These are phyloP conservation scores for Neopestalotiopsis rosae DNA, from an alignment of 2,329 filamentous ascomycete genomes.

Conservation along the genomic window DNA sequence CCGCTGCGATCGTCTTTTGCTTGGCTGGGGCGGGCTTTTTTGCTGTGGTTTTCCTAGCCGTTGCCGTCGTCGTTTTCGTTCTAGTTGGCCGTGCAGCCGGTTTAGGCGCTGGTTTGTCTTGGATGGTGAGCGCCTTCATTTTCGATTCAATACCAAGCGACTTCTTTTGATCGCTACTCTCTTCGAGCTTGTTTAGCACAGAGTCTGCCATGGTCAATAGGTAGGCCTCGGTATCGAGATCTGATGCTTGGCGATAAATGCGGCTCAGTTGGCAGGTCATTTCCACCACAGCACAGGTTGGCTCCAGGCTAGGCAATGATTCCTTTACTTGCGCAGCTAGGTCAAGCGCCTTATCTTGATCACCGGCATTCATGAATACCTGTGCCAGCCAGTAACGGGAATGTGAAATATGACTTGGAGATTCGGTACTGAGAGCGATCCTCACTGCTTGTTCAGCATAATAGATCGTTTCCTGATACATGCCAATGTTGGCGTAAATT, in stretches of 20 bases:
- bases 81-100: conserved; percentile 24
- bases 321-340: conserved; percentile 59
- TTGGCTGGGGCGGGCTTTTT: conserved; percentile 35
- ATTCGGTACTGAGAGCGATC: conserved; percentile 72
- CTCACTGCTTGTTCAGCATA: conserved; percentile 85
- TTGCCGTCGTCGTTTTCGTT: conserved; percentile 26
- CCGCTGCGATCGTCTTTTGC: conserved; percentile 22
- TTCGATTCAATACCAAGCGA: conserved; percentile 40
- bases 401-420: conserved; percentile 62
- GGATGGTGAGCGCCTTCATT: conserved; percentile 40
- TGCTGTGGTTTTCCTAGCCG: conserved; percentile 31
- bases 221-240: conserved; percentile 47
- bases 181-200: conserved; percentile 44
- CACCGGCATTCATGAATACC: conserved; percentile 62
- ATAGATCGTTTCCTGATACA: conserved; percentile 87
- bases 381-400: conserved; percentile 60
- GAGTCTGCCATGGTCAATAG: conserved; percentile 56
- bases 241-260: conserved; percentile 56
- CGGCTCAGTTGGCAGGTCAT: conserved; percentile 62
- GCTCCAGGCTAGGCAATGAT: conserved; percentile 52
- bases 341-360: conserved; percentile 62
- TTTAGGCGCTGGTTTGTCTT: conserved; percentile 34
- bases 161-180: conserved; percentile 20
- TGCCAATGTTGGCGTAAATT: conserved; percentile 82
- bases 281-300: conserved; percentile 48